Percentiles rank a stretch among this genome's conserved stretches.
These are phyloP conservation scores for Hypoxylon subgilvum DNA, from an alignment of 495 filamentous ascomycete genomes.

Conservation along the genomic window DNA sequence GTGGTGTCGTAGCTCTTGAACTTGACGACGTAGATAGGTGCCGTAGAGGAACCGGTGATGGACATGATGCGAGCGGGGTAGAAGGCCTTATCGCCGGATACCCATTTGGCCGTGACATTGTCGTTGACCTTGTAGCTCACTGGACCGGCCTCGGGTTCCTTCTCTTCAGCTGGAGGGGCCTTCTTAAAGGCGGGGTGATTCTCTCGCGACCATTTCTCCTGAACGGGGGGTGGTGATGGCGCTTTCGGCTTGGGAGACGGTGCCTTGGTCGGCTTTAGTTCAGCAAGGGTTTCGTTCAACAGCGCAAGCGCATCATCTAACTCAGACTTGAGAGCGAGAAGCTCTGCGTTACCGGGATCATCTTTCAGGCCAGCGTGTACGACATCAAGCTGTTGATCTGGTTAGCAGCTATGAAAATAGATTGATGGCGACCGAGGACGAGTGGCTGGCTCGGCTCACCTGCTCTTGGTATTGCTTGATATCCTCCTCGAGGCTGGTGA, in stretches of 20 bases:
- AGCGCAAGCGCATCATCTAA: conserved; percentile 83
- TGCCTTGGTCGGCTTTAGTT: conserved; percentile 68
- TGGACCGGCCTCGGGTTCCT: conserved; percentile 51
- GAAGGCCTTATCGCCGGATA: conserved; percentile 85
- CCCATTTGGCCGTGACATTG: conserved; percentile 85
- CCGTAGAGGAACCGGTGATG: conserved; percentile 85
- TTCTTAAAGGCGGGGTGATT: conserved; percentile 72
- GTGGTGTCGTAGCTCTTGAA: conserved; percentile 90
- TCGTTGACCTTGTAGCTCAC: conserved; percentile 85
- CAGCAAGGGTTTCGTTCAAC: conserved; percentile 78
- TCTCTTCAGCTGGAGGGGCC: conserved; percentile 52
- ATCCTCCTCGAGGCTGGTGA: conserved; percentile 72
- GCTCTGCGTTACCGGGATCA: conserved; percentile 82
- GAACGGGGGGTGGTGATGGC: conserved; percentile 53
- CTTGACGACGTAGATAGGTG: conserved; percentile 89
- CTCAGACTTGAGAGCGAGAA: conserved; percentile 78
- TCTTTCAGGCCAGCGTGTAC: conserved; percentile 76
- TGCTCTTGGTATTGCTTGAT: conserved; percentile 83
- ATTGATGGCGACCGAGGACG: neutral
- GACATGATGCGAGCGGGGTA: conserved; percentile 93
- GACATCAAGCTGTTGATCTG: conserved; percentile 71
- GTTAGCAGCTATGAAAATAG: conserved; percentile 21
- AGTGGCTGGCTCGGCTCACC: conserved; percentile 68
- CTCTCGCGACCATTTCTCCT: conserved; percentile 76
- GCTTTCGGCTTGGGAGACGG: conserved; percentile 49